Evolutionary conservation across 1,284 basidiomycete genomes (phyloP), one percentile per base, ranked within the genome.

Genomic region (Heterobasidion occidentale): DNA sequence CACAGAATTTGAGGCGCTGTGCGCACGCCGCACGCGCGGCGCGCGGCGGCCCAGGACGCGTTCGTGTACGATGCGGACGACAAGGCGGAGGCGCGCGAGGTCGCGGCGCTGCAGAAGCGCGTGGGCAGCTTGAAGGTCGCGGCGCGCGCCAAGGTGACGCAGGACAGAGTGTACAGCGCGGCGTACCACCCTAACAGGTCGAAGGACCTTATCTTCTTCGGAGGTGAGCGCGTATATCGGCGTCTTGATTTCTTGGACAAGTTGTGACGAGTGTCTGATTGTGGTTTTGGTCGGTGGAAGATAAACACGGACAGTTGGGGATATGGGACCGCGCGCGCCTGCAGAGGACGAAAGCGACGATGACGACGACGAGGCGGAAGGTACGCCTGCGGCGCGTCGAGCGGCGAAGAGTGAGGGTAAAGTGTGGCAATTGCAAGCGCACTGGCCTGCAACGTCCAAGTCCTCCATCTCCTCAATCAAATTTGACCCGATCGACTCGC

Each of bases 251-350:
- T 0, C 56, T 46, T 52, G n/a, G 19, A 42, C 19, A 19, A 3
- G 35, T 14, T 49, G 27, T 51, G 27, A 27, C 27, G 27, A 27
- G 27, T 56, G 42, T 0, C 33, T 45, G 9, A 53, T 8, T 3
- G 20, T 9, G 46, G 17, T 54, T 9, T 42, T 55, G n/a, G 60
- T 33, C 5, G 1, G 12, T 17, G 53, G 20, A 53, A 90, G 89
- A 91, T 64, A 92, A 91, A 63, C 81, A 88, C 61, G 90, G 89
- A 0, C 78, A 84, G 61, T 71, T 91, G 35, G 89, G 88, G 7
- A 85, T 92, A 48, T 92, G 90, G 90, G 88, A 92, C 84, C 89
- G 15, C 78, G 79, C 56, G 88, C 89, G 2, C 71, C 80, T 3
- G 60, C 70, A 19, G 86, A 88, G 46, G 87, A 87, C 61, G 72